phyloP scores from a whole-genome alignment of 768 basidiomycete genomes.

The Mycena albidolilacea region DNA sequence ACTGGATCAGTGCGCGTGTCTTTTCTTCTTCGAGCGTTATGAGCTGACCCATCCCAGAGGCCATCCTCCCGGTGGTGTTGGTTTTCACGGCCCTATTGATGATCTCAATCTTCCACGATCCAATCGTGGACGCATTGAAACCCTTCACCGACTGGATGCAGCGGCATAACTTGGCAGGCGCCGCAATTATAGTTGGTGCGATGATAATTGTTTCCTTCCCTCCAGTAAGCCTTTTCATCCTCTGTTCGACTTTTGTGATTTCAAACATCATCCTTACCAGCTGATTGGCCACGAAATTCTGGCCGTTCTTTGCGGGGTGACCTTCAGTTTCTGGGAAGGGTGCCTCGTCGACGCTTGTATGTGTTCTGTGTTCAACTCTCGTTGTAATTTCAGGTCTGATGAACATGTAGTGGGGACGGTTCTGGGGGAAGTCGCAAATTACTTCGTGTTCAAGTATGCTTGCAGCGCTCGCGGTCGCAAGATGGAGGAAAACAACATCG shows the following conservation, averaged over 20 bases:
- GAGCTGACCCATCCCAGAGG: slow-evolving; percentile 24
- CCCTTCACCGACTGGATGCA: slow-evolving; percentile 66
- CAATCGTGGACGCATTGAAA: slow-evolving; percentile 65
- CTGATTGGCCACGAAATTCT: slow-evolving; percentile 95
- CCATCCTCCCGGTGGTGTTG: slow-evolving; percentile 49
- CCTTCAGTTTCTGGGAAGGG: slow-evolving; percentile 54
- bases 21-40: no score
- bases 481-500: slow-evolving; percentile 66
- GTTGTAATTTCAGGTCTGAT: slow-evolving; percentile 52
- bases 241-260: background rate
- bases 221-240: slow-evolving; percentile 7
- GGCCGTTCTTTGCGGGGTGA: slow-evolving; percentile 87
- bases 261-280: slow-evolving; percentile 48
- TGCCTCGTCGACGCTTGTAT: slow-evolving; percentile 45
- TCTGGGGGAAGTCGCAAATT: slow-evolving; percentile 89
- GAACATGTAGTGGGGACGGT: slow-evolving; percentile 73
- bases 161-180: slow-evolving; percentile 1
- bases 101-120: slow-evolving; percentile 58
- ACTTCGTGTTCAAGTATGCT: slow-evolving; percentile 88
- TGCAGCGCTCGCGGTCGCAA: slow-evolving; percentile 83
- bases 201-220: slow-evolving; percentile 31
- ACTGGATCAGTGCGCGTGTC: slow-evolving; percentile 28
- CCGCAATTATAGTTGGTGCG: no score
- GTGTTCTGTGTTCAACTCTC: slow-evolving; percentile 61
- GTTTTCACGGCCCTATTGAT: slow-evolving; percentile 51